Base-by-base conservation (phyloP, 1,139 yeast genomes). In the Insectozyma bohioensis region DNA sequence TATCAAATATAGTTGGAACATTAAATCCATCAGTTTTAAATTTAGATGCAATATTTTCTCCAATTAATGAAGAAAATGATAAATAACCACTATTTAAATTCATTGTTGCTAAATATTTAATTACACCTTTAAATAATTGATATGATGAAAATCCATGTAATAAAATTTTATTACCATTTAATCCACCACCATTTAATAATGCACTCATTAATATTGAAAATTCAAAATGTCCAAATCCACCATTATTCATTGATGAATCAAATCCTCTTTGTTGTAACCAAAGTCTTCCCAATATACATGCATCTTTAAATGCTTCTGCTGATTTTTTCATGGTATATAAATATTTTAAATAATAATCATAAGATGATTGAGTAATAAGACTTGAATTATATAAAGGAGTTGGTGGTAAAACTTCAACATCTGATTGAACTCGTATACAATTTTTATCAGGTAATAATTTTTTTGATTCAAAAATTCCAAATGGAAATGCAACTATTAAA, bases 171-270 rank as follows among this genome's bases (percentile, higher is more conserved):
- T 82, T 82, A 13, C 94, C 90, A 44, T 71, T 73, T 8, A 67
- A 57, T 33, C 95, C 94, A 47, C 96, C 96, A 46, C 97, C 96
- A 44, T 81, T 79, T 26, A 92, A 65, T 37, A 92, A 64, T 1
- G 88, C 84, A 27, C 95, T 81, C 80, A 87, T 77, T 31, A 90
- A 59, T 28, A 83, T 64, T 16, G 92, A 81, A 60, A 88, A 88
- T 61, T 92, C 97, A 55, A 87, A 87, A 47, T 84, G 86, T 11
- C 97, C 97, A 56, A 92, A 90, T 0, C 97, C 97, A 28, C 88
- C 88, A 31, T 72, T 66, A 23, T 73, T 67, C 22, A 78, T 47
- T 15, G 74, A 62, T 0, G 95, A 79, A 5, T 76, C 71, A 40
- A 87, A 77, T 0, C 95, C 95, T 43, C 95, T 72, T 60, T 92